Conservation (phyloP, 2,329 filamentous ascomycete genomes). For the Ceratocystis harringtonii region DNA sequence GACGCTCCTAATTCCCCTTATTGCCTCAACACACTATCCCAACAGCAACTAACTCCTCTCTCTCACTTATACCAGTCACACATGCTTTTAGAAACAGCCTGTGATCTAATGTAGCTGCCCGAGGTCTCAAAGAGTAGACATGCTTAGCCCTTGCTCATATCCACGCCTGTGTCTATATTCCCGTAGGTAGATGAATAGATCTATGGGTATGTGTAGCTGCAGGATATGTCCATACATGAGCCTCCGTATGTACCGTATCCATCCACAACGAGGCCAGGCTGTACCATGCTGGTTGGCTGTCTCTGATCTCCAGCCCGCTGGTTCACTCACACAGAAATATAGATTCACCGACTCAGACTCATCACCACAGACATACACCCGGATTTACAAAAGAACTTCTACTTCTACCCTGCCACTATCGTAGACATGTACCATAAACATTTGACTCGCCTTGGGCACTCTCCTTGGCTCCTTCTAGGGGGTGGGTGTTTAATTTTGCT, state of each 20-base stretch:
- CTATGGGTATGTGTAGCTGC: neutral
- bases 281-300: neutral
- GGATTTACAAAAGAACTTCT: neutral
- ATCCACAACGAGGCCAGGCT: neutral
- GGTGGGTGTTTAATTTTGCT: neutral
- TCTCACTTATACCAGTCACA: neutral
- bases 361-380: too few relatives aligned
- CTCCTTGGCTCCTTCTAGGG: neutral
- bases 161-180: neutral
- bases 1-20: too few relatives aligned
- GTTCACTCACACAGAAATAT: neutral
- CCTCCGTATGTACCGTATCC: neutral
- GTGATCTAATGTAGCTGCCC: neutral
- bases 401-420: neutral
- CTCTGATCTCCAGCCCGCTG: neutral
- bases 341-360: neutral
- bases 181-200: too few relatives aligned
- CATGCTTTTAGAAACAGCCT: neutral
- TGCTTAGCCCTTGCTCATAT: neutral
- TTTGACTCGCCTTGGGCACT: neutral
- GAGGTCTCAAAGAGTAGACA: neutral
- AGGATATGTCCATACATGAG: neutral
- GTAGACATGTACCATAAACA: neutral
- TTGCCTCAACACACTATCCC: too few relatives aligned
- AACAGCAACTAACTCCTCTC: neutral